Evolutionary conservation across 805 yeast species (phyloP), one percentile per base, ranked within the genome.

Genomic region (Candida endomychidarum): DNA sequence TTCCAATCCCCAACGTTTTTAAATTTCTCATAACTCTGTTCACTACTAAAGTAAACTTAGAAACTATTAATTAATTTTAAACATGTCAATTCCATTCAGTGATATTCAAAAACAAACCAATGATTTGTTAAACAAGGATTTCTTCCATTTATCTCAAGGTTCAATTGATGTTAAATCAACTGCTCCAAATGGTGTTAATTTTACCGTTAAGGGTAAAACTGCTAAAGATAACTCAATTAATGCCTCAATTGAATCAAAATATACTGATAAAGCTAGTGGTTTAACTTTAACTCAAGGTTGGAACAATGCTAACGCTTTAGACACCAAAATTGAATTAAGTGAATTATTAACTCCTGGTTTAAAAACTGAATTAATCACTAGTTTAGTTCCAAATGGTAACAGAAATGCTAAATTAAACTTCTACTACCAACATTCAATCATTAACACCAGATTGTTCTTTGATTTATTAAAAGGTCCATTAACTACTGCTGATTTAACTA

Each of bases 221-320:
- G 77, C 80, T 58, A 80, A 80, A 71, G 86, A 81, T 61, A 82
- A 85, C 62, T 73, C 95, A 55, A 80, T 93, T 54, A 81, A 90
- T 48, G 95, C 96, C 54, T 80, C 84, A 60, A 72, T 93, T 44
- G 98, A 93, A 72, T 86, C 95, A 57, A 88, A 86, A 76, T 86
- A 83, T 77, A 71, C 86, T 47, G 99, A 93, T 80, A 88, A 88
- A 77, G 77, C 89, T 48, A 75, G 93, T 48, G 97, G 97, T 50
- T 75, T 93, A 60, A 81, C 96, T 51, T 74, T 93, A 61, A 89
- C 96, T 54, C 98, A 93, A 77, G 96, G 96, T 63, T 90, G 98
- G 96, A 83, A 90, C 74, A 87, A 95, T 57, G 83, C 95, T 67
- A 91, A 91, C 70, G 78, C 84, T 51, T 75, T 93, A 63, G 84